These are phyloP conservation scores for Zea luxurians DNA, from an alignment of 176 grass and related monocot species.

Conservation along the genomic window DNA sequence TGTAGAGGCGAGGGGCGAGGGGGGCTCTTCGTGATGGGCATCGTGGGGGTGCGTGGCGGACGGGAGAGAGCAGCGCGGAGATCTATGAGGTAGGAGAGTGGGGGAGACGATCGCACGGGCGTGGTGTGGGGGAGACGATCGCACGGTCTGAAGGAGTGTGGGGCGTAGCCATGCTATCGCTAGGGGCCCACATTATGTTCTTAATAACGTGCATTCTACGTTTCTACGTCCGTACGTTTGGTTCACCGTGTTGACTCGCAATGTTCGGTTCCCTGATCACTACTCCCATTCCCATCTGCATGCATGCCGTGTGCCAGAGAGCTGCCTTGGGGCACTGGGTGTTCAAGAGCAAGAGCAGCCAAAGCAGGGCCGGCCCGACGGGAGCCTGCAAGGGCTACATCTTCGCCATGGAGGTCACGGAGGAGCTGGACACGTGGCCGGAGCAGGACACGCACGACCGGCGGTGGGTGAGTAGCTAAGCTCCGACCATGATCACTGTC, in stretches of 20 bases:
- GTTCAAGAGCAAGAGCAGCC: constrained; percentile 90
- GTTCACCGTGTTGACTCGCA: constrained; percentile 13
- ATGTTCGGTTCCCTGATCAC: constrained; percentile 8
- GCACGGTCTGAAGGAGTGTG: no score
- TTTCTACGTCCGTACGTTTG: background rate
- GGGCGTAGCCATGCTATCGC: no score
- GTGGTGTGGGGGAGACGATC: no score
- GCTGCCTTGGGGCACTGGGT: constrained; percentile 66
- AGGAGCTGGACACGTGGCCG: constrained; percentile 71
- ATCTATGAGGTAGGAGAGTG: no score
- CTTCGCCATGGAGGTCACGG: constrained; percentile 81
- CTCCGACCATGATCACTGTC: background rate
- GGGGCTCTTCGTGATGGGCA: no score
- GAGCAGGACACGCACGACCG: constrained; percentile 61
- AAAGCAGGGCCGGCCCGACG: constrained; percentile 50
- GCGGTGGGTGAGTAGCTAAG: constrained; percentile 54
- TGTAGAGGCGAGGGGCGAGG: no score
- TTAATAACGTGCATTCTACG: background rate
- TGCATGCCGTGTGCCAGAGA: constrained; percentile 36
- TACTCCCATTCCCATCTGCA: constrained; percentile 20
- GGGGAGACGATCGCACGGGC: no score
- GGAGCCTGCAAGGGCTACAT: constrained; percentile 76
- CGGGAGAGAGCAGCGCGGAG: no score
- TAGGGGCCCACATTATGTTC: no score
- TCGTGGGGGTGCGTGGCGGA: no score